Percentiles rank a stretch among this genome's conserved stretches.
phyloP scores from a whole-genome alignment of 768 basidiomycete species.

The Sarcomyxa edulis region DNA sequence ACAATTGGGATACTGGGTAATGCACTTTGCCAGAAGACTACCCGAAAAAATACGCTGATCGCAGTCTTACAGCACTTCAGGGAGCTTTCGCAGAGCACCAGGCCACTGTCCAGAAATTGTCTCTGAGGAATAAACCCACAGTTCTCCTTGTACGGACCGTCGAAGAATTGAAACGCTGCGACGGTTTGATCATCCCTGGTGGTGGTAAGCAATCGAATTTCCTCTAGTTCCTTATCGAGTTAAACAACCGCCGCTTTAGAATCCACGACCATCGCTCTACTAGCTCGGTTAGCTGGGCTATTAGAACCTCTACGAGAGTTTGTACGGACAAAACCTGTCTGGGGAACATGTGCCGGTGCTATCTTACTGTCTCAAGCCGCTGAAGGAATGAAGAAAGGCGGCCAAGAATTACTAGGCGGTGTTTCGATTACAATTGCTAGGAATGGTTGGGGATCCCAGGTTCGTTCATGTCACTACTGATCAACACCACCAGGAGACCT shows the following conservation, averaged over 20 bases:
- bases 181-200: slow-evolving; percentile 90
- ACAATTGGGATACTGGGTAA: no score
- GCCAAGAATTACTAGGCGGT: slow-evolving; percentile 81
- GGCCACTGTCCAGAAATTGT: slow-evolving; percentile 55
- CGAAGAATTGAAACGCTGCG: slow-evolving; percentile 70
- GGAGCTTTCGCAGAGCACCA: slow-evolving; percentile 92
- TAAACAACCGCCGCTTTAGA: slow-evolving; percentile 37
- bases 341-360: slow-evolving; percentile 96
- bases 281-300: slow-evolving; percentile 69
- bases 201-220: slow-evolving; percentile 54
- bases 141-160: slow-evolving; percentile 64
- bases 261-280: slow-evolving; percentile 86
- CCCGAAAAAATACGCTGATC: no score
- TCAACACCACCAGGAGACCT: no score
- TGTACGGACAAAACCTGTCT: slow-evolving; percentile 68
- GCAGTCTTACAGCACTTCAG: slow-evolving; percentile 76
- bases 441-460: slow-evolving; percentile 95
- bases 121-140: slow-evolving; percentile 36
- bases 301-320: slow-evolving; percentile 77
- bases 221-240: slow-evolving; percentile 1
- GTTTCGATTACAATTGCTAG: slow-evolving; percentile 76
- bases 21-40: no score
- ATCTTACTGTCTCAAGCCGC: slow-evolving; percentile 77
- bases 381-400: slow-evolving; percentile 77
- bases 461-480: slow-evolving; percentile 23